Evolutionary conservation across 345 rosid species (phyloP), one percentile per base, ranked within the genome.

Genomic region (Conringia planisiliqua): DNA sequence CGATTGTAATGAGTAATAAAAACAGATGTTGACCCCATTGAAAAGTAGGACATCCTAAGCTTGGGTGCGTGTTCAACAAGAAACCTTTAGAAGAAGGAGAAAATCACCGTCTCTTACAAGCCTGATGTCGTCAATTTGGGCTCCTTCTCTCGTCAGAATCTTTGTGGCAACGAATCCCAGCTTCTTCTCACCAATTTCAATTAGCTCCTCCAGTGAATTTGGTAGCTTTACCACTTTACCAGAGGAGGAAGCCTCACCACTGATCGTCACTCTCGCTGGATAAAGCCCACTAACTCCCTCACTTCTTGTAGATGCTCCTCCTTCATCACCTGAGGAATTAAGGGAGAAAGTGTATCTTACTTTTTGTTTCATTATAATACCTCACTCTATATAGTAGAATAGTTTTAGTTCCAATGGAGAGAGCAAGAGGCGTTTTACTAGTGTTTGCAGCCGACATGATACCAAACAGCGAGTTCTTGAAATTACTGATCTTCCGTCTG

Each of bases 101-200:
- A 75, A 82, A 75, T 93, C 97, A 4, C 92, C 97, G 56, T 93
- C 98, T 79, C 98, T 86, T 52, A 91, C 63, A 22, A 88, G 76
- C 16, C 85, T 86, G 33, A 93, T 80, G 43, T 88, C 90, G 62
- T 93, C 97, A 17, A 93, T 82, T 80, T 88, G 89, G 32, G 96
- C 91, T 48, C 96, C 94, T 39, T 83, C 89, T 66, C 73, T 80
- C 24, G 76, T 80, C 3, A 83, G 72, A 72, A 93, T 73, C 80
- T 78, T 87, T 47, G 83, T 72, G 27, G 90, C 73, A 17, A 57
- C 51, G 68, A 82, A 68, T 10, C 89, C 89, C 10, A 85, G 85
- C 79, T 85, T 91, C 63, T 64, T 75, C 29, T 78, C 79, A 40
- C 94, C 92, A 5, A 85, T 50, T 5, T 80, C 79, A 13, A 90